Evolutionary conservation across 495 filamentous ascomycete genomes (phyloP), one percentile per base, ranked within the genome.

Genomic region (Cercophora samala): DNA sequence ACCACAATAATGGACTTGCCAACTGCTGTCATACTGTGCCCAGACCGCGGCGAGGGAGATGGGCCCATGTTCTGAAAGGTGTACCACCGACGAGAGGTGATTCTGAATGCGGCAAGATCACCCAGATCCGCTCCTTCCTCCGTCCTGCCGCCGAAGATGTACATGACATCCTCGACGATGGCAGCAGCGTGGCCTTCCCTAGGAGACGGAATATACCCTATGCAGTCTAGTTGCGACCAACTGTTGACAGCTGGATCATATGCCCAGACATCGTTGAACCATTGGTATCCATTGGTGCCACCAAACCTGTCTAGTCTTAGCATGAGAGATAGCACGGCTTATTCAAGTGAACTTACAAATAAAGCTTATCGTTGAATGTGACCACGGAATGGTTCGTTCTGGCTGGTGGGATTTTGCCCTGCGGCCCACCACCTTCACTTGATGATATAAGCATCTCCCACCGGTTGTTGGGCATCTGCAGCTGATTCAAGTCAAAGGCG

Each of bases 41-140:
- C 96, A 21, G 93, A 97, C 58, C 96, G 83, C 21, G 95, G 89
- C 6, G 93, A 97, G 0, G 96, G 96, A 3, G 93, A 93, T 1
- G 92, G 94, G 0, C 96, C 96, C 96, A 99, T 99, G 72, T 99
- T 99, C 73, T 98, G 96, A 79, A 99, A 99, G 13, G 94, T 98
- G 74, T 97, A 99, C 96, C 96, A 99, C 51, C 96, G 89, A 64
- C 90, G 88, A 5, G 91, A 90, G 2, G 89, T 86, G 68, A 99
- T 98, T 23, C 93, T 87, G 79, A 99, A 99, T 1, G 96, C 95
- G 1, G 96, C 94, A 58, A 99, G 79, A 76, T 99, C 96, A 22
- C 95, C 96, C 21, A 98, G 80, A 74, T 98, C 96, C 26, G 87
- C 83, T 0, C 96, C 96, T 61, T 96, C 92, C 72, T 97, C 91